Percentiles rank a stretch among this genome's conserved stretches.
phyloP scores from a whole-genome alignment of 805 yeast genomes.

The Metschnikowia corniflorae region DNA sequence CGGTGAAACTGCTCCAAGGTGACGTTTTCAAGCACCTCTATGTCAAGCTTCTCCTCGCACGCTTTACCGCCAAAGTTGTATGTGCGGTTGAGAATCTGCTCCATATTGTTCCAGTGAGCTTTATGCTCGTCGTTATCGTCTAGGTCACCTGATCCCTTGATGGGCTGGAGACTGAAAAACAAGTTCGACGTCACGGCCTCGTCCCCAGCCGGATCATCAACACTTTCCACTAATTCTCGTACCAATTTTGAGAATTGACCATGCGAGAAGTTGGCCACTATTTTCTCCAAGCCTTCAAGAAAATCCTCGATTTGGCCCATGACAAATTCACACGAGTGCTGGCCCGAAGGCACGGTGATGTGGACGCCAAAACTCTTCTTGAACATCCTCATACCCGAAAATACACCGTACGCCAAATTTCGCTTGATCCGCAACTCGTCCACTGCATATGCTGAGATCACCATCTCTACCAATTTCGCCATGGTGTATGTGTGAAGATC shows the following conservation, averaged over 20 bases:
- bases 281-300: slow-evolving; percentile 38
- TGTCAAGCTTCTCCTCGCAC: slow-evolving; percentile 35
- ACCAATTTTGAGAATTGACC: slow-evolving; percentile 22
- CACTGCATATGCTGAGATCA: slow-evolving; percentile 42
- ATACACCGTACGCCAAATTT: slow-evolving; percentile 60
- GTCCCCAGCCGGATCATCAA: slow-evolving; percentile 17
- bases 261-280: slow-evolving; percentile 28
- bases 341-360: slow-evolving; percentile 53
- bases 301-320: slow-evolving; percentile 47
- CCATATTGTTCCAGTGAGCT: slow-evolving; percentile 47
- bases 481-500: slow-evolving; percentile 34
- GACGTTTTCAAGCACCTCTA: slow-evolving; percentile 25
- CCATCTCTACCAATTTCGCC: slow-evolving; percentile 44
- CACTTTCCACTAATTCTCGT: background rate
- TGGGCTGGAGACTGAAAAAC: slow-evolving; percentile 24
- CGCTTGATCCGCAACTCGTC: slow-evolving; percentile 50
- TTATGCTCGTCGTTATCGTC: slow-evolving; percentile 14
- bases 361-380: slow-evolving; percentile 57
- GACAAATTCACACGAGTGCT: slow-evolving; percentile 37
- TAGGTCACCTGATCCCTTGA: slow-evolving; percentile 24
- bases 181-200: slow-evolving; percentile 21
- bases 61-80: slow-evolving; percentile 36
- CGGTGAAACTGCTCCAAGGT: slow-evolving; percentile 28
- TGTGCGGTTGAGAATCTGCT: slow-evolving; percentile 44
- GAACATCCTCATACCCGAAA: slow-evolving; percentile 53